Conservation (phyloP, 108 stramenopile genomes). For the Cyclotella atomus region DNA sequence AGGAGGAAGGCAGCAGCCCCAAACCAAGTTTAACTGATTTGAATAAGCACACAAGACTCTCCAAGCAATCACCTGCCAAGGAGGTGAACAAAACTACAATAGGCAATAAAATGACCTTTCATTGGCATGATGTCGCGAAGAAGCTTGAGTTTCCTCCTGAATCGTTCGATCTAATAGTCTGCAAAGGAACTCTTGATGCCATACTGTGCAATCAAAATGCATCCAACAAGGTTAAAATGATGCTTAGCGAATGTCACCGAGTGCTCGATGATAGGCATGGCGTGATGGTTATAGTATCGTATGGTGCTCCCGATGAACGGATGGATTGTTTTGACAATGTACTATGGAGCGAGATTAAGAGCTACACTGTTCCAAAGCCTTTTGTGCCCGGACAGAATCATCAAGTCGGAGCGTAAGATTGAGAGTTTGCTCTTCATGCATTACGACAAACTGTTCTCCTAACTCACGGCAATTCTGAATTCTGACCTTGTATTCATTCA, state of each 20-base stretch:
- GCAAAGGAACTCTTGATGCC: slow-evolving; percentile 78
- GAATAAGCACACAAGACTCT: not conserved
- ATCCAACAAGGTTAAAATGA: slow-evolving; percentile 22
- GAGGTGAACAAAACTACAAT: not conserved
- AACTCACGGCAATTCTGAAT: too few species aligned
- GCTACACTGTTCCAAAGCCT: slow-evolving; percentile 28
- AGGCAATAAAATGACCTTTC: slow-evolving; percentile 55
- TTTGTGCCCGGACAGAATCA: slow-evolving; percentile 18
- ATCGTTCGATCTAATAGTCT: slow-evolving; percentile 76
- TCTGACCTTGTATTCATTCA: not conserved
- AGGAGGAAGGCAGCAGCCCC: not conserved
- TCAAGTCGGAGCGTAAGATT: slow-evolving; percentile 26
- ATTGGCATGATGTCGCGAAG: slow-evolving; percentile 66
- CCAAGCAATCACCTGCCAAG: too few species aligned
- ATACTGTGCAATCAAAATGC: slow-evolving; percentile 52
- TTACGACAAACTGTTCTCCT: too few species aligned
- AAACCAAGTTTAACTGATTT: not conserved
- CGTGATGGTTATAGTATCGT: slow-evolving; percentile 61
- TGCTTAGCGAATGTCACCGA: slow-evolving; percentile 60
- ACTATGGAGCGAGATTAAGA: slow-evolving; percentile 28
- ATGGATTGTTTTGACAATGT: slow-evolving; percentile 53
- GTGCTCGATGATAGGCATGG: slow-evolving; percentile 58
- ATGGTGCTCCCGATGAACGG: slow-evolving; percentile 65
- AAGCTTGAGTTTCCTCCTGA: slow-evolving; percentile 55
- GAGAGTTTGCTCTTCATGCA: not conserved